These are phyloP conservation scores for Cercospora sp. DNA, from an alignment of 2,329 filamentous ascomycete genomes.

Conservation along the genomic window DNA sequence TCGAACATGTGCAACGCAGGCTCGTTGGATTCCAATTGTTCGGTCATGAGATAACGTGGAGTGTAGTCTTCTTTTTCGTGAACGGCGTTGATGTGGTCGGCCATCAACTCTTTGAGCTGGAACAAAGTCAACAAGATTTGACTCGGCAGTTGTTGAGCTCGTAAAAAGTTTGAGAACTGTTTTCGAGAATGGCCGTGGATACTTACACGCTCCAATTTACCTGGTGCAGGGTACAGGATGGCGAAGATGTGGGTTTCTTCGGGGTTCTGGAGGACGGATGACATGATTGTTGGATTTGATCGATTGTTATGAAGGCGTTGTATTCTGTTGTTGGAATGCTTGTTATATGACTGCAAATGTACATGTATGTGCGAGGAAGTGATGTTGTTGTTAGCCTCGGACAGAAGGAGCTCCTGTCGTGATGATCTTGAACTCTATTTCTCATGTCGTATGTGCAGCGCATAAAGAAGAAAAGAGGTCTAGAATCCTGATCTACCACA, in stretches of 20 bases:
- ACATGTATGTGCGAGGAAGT: not conserved
- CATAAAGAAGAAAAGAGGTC: not conserved
- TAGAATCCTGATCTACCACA: not conserved
- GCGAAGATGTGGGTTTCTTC: slow-evolving; percentile 26
- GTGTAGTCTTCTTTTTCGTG: slow-evolving; percentile 29
- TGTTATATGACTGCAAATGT: not conserved
- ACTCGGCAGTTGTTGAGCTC: too few relatives aligned
- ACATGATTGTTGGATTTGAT: not conserved
- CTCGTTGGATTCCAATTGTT: slow-evolving; percentile 25
- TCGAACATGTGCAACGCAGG: slow-evolving; percentile 30
- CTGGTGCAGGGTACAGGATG: slow-evolving; percentile 23
- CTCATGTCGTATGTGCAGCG: not conserved
- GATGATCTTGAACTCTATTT: not conserved
- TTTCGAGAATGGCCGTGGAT: too few relatives aligned
- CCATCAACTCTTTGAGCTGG: slow-evolving; percentile 25
- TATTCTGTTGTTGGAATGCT: not conserved
- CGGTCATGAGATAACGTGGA: slow-evolving; percentile 27
- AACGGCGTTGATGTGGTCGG: slow-evolving; percentile 19
- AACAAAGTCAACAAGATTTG: too few relatives aligned
- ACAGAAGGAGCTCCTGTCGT: not conserved
- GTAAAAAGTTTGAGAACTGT: too few relatives aligned
- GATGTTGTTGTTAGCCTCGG: not conserved
- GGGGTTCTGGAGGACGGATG: slow-evolving; percentile 17
- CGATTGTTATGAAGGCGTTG: too few relatives aligned
- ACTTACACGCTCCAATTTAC: slow-evolving; percentile 22